Percentiles rank a stretch among this genome's conserved stretches.
These are phyloP conservation scores for Syzygium jambos DNA, from an alignment of 345 rosid genomes.

Conservation along the genomic window DNA sequence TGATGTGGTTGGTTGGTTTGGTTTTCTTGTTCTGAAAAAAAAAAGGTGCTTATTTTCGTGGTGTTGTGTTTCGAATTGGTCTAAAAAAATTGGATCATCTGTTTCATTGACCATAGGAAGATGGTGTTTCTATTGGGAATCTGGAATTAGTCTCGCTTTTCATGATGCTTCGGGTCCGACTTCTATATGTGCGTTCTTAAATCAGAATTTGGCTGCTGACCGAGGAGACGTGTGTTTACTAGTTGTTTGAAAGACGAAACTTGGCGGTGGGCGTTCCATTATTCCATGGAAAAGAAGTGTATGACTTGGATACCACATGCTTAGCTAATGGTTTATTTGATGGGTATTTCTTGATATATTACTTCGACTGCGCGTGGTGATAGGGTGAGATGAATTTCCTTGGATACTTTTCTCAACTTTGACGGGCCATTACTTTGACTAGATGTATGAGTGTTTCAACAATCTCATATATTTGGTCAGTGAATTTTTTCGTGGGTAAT, in stretches of 20 bases:
- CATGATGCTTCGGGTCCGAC: background rate
- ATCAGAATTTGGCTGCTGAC: background rate
- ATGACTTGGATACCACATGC: background rate
- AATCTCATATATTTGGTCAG: background rate
- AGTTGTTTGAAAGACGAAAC: background rate
- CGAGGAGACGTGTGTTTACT: background rate
- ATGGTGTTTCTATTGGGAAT: background rate
- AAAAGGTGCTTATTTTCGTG: background rate
- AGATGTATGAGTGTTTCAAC: background rate
- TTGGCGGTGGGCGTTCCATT: background rate
- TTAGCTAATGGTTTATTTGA: background rate
- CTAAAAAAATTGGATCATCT: background rate
- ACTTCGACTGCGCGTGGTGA: background rate
- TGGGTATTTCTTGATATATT: background rate
- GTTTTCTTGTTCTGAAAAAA: background rate
- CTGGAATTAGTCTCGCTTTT: background rate
- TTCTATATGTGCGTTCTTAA: background rate
- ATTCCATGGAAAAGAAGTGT: background rate
- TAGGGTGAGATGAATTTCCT: background rate
- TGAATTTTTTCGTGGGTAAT: background rate
- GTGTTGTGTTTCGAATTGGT: background rate
- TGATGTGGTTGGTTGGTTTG: background rate
- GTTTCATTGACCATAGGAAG: background rate
- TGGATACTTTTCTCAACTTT: background rate
- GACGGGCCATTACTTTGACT: background rate